A percentile compares a stretch with the other conserved stretches of the same genome.
These are phyloP conservation scores for Cruciata laevipes DNA, from an alignment of 257 asterid genomes.

Conservation along the genomic window DNA sequence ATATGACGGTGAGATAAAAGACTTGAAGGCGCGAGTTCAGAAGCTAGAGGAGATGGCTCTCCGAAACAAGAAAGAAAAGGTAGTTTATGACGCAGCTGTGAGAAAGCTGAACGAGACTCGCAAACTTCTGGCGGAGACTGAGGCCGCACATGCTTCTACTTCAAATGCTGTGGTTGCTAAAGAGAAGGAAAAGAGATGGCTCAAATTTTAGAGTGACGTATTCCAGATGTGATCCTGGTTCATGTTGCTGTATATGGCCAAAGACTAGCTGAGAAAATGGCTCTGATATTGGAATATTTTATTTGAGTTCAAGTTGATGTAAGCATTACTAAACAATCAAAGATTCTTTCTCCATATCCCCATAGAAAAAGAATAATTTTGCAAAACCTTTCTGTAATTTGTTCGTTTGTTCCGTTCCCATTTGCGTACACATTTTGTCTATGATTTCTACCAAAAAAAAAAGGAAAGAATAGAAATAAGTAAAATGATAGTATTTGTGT, in stretches of 20 bases:
- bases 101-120: constrained; percentile 75
- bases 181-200: constrained; percentile 93
- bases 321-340: too few relatives aligned
- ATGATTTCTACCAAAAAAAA: neutral
- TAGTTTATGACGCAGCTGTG: constrained; percentile 74
- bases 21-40: constrained; percentile 45
- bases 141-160: constrained; percentile 71
- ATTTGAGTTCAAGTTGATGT: too few relatives aligned
- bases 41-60: constrained; percentile 84
- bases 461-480: neutral
- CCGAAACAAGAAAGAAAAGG: constrained; percentile 75
- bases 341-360: too few relatives aligned
- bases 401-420: neutral
- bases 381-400: too few relatives aligned
- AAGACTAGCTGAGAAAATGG: neutral
- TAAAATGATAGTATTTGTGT: neutral
- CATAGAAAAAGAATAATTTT: too few relatives aligned
- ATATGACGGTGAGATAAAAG: constrained; percentile 68
- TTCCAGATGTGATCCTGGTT: too few relatives aligned
- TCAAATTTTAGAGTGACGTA: constrained; percentile 50
- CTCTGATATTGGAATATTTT: neutral
- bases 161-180: constrained; percentile 65
- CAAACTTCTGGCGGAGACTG: constrained; percentile 67
- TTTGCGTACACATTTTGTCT: neutral
- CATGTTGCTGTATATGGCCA: too few relatives aligned